These are phyloP conservation scores for Annulohypoxylon maeteangense DNA, from an alignment of 495 filamentous ascomycete genomes.

Conservation along the genomic window DNA sequence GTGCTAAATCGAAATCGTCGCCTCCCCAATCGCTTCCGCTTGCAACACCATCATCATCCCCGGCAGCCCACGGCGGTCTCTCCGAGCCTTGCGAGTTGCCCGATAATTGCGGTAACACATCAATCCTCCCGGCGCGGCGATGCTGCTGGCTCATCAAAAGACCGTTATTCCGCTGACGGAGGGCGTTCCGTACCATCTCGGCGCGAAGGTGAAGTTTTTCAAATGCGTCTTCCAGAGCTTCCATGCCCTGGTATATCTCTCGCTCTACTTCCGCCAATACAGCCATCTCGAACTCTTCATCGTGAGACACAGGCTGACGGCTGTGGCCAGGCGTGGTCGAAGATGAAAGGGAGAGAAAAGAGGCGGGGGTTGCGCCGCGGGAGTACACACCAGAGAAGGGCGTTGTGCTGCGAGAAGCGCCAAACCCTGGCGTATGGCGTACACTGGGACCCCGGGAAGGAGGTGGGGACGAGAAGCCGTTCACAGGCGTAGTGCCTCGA, in stretches of 20 bases:
- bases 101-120: conserved; percentile 56
- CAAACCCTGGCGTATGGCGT: conserved; percentile 44
- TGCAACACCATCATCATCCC: conserved; percentile 56
- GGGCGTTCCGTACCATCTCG: conserved; percentile 78
- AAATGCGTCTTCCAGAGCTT: conserved; percentile 93
- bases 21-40: conserved; percentile 74
- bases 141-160: conserved; percentile 80
- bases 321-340: conserved; percentile 49
- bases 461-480: conserved; percentile 55
- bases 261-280: conserved; percentile 90
- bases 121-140: conserved; percentile 65
- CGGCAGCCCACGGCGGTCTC: conserved; percentile 54
- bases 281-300: conserved; percentile 94
- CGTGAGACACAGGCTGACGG: conserved; percentile 73
- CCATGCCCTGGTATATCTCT: conserved; percentile 93
- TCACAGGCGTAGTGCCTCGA: conserved; percentile 64
- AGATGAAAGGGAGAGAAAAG: conserved; percentile 58
- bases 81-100: conserved; percentile 50
- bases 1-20: conserved; percentile 77
- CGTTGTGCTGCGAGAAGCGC: conserved; percentile 51
- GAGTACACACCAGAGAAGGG: conserved; percentile 50
- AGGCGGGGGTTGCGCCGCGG: conserved; percentile 51
- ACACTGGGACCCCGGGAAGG: conserved; percentile 44
- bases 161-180: conserved; percentile 82
- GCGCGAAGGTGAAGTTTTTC: conserved; percentile 89